Base-by-base conservation (phyloP, 768 basidiomycete species). In the Pleurotus platypus region DNA sequence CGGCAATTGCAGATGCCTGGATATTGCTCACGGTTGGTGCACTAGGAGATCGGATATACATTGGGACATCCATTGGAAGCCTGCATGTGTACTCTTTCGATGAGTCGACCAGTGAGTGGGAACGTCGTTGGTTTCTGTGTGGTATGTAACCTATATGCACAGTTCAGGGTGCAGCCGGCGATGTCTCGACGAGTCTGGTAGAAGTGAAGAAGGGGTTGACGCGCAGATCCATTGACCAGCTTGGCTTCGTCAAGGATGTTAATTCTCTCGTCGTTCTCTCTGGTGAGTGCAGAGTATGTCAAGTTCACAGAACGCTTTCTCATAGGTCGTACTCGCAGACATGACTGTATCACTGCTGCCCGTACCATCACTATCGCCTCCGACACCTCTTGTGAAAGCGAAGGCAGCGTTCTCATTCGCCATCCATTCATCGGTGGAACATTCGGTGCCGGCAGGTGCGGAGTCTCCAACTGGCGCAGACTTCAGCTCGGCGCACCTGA, bases 321-420 rank as follows among this genome's bases (percentile, higher is more conserved):
- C n/a, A 16, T 47, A 46, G 48, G 65, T 40, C n/a, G 5, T 9
- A 43, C 37, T 6, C 30, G 7, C 62, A 96, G 95, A 97, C 65
- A 77, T 81, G 13, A 76, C 77, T 12, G 81, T 91, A 12, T 87
- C 88, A 2, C 72, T 98, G 37, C 90, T 86, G 64, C 86, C 91
- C 0, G 73, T 94, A 2, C 90, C 92, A 3, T 81, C 81, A 2
- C 76, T 94, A 46, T 69, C 86, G 2, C 87, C 89, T 2, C 78
- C 88, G 5, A 89, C 87, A 1, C 79, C 83, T 9, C 82, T 98
- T 1, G 65, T 78, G 12, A 92, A 90, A 65, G 86, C 91, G 1
- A 90, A 90, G 68, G 78, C 81, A 15, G 93, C 93, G 0, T 82
- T 94, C 57, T 89, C 92, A 3, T 95, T 99, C 63, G 86, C 87